A percentile compares a stretch with the other conserved stretches of the same genome.
Evolutionary conservation across 306 rosid genomes (phyloP).

Genomic region (Begonia loranthoides): DNA sequence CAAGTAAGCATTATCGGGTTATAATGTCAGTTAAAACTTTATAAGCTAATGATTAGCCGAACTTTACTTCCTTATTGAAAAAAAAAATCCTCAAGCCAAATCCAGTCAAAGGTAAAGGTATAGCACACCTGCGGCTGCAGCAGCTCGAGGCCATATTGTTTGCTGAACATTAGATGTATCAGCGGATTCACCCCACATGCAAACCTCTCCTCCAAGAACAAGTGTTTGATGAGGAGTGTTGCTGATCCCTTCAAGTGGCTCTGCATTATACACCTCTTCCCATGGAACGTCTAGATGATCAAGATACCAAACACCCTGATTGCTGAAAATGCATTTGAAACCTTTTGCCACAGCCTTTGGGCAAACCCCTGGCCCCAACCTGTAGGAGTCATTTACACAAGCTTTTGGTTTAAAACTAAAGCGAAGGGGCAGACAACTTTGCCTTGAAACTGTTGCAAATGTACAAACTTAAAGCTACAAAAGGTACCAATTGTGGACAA

Average conservation of each 20-base stretch:
- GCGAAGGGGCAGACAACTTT: conserved; percentile 7
- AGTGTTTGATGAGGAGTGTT: conserved; percentile 48
- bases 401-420: neutral
- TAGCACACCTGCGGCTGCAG: conserved; percentile 88
- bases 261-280: conserved; percentile 53
- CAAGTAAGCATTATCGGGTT: too few species aligned
- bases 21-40: too few species aligned
- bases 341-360: conserved; percentile 77
- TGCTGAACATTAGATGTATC: conserved; percentile 79
- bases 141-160: conserved; percentile 99
- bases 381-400: conserved; percentile 11
- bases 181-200: conserved; percentile 92
- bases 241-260: conserved; percentile 67
- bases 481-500: conserved; percentile 90
- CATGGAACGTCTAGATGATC: conserved; percentile 95
- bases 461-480: conserved; percentile 3
- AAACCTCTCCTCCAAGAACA: conserved; percentile 91
- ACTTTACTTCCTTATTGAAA: too few species aligned
- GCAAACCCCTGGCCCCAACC: conserved; percentile 85
- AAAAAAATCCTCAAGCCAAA: too few species aligned
- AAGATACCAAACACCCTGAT: conserved; percentile 93
- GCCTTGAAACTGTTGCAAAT: conserved; percentile 4
- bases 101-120: neutral
- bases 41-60: too few species aligned
- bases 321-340: conserved; percentile 90